A percentile compares a stretch with the other conserved stretches of the same genome.
These are phyloP conservation scores for Sporisorium exsertum DNA, from an alignment of 1,284 basidiomycete genomes.

Conservation along the genomic window DNA sequence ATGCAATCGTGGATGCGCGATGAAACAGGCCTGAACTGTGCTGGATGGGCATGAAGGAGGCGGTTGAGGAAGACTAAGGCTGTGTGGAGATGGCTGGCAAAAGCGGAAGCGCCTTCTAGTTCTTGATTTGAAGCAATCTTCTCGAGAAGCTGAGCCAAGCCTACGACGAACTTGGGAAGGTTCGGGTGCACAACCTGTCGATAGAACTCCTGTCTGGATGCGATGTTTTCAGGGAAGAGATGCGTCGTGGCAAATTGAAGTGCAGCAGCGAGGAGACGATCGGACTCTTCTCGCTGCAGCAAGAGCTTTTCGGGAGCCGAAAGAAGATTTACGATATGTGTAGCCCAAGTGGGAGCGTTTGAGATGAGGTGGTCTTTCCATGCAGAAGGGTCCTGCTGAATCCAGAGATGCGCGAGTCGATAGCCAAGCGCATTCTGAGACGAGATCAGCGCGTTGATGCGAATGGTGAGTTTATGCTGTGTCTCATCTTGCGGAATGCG, in stretches of 20 bases:
- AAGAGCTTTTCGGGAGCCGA: constrained; percentile 32
- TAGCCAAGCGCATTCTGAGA: constrained; percentile 46
- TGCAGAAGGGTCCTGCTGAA: constrained; percentile 37
- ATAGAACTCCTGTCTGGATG: constrained; percentile 50
- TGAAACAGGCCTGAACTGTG: constrained; percentile 47
- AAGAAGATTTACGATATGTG: constrained; percentile 40
- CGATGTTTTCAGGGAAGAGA: constrained; percentile 36
- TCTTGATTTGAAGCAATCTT: constrained; percentile 5
- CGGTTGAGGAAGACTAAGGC: constrained; percentile 27
- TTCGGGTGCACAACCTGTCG: constrained; percentile 53
- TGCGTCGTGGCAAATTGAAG: constrained; percentile 26
- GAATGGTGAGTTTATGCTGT: constrained; percentile 45
- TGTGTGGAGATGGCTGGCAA: constrained; percentile 15
- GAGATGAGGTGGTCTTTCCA: constrained; percentile 44
- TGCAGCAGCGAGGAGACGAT: constrained; percentile 30
- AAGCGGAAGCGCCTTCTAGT: constrained; percentile 7
- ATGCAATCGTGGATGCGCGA: constrained; percentile 41
- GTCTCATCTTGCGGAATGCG: constrained; percentile 24
- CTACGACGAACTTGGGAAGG: constrained; percentile 31
- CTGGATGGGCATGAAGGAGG: constrained; percentile 42
- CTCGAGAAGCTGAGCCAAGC: constrained; percentile 32
- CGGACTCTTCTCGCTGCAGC: constrained; percentile 13
- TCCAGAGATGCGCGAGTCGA: constrained; percentile 40
- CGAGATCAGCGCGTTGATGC: constrained; percentile 50
- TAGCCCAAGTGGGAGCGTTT: constrained; percentile 47